Percentiles rank a stretch among this genome's conserved stretches.
These are phyloP conservation scores for Lactarius pseudohatsudake DNA, from an alignment of 768 basidiomycete species.

Conservation along the genomic window DNA sequence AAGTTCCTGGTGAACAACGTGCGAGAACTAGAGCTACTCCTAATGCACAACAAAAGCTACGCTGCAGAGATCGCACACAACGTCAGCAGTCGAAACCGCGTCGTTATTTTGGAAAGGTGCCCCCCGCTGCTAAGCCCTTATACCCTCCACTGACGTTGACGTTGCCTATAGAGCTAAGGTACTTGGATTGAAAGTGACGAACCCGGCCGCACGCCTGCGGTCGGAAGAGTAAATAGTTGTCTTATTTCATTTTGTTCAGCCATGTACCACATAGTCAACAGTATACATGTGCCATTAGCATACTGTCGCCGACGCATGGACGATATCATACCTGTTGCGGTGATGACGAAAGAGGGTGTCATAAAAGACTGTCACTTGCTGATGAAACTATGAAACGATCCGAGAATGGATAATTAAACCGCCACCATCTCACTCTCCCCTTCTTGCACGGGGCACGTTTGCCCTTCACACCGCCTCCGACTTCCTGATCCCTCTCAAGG, in stretches of 20 bases:
- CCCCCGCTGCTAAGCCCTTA: slow-evolving; percentile 25
- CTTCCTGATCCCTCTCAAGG: background rate
- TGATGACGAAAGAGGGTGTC: background rate
- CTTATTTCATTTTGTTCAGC: slow-evolving; percentile 42
- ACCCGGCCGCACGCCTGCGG: slow-evolving; percentile 88
- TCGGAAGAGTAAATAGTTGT: slow-evolving; percentile 78
- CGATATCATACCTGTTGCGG: background rate
- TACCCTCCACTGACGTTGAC: slow-evolving; percentile 6
- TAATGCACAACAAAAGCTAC: slow-evolving; percentile 98
- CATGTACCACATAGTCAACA: slow-evolving; percentile 52
- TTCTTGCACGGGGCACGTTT: background rate
- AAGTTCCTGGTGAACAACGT: slow-evolving; percentile 94
- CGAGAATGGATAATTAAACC: background rate
- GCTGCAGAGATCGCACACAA: slow-evolving; percentile 96
- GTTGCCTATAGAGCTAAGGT: slow-evolving; percentile 64
- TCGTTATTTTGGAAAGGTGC: slow-evolving; percentile 83
- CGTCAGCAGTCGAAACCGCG: slow-evolving; percentile 94
- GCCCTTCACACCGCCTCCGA: background rate
- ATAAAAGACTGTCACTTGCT: background rate
- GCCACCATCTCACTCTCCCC: background rate
- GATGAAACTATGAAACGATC: background rate
- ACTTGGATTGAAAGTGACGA: slow-evolving; percentile 91
- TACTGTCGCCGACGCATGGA: background rate
- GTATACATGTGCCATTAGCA: slow-evolving; percentile 13
- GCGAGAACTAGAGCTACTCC: slow-evolving; percentile 88